These are phyloP conservation scores for Pleurotus platypus DNA, from an alignment of 768 basidiomycete species.

Conservation along the genomic window DNA sequence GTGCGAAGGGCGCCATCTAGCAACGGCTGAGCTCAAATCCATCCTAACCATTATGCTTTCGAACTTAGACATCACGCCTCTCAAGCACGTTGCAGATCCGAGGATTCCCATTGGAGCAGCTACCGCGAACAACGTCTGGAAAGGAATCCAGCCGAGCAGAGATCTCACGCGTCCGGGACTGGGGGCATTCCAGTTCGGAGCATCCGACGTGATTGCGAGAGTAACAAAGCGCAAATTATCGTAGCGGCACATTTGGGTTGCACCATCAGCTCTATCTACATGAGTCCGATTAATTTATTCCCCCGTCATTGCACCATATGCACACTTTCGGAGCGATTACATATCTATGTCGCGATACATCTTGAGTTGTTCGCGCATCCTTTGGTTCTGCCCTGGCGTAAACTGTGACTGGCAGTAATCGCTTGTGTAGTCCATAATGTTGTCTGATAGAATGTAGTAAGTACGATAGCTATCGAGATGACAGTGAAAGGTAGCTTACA, in stretches of 20 bases:
- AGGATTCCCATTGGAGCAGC: neutral
- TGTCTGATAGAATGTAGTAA: neutral
- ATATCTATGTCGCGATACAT: neutral
- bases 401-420: neutral
- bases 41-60: neutral
- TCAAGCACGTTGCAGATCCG: neutral
- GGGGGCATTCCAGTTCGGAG: constrained; percentile 7
- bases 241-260: too few relatives aligned
- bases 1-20: constrained; percentile 9
- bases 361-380: constrained; percentile 5
- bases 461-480: neutral
- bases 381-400: neutral
- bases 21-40: constrained; percentile 4
- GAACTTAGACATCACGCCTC: constrained; percentile 4
- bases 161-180: neutral
- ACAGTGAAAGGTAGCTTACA: neutral
- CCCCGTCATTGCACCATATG: too few relatives aligned
- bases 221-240: neutral
- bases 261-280: too few relatives aligned
- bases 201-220: neutral
- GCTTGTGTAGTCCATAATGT: constrained; percentile 4
- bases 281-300: too few relatives aligned
- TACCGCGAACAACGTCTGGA: neutral
- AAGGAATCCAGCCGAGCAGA: constrained; percentile 2
- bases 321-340: neutral